Evolutionary conservation across 108 stramenopile species (phyloP), one percentile per base, ranked within the genome.

Genomic region (Bacterosira constricta): DNA sequence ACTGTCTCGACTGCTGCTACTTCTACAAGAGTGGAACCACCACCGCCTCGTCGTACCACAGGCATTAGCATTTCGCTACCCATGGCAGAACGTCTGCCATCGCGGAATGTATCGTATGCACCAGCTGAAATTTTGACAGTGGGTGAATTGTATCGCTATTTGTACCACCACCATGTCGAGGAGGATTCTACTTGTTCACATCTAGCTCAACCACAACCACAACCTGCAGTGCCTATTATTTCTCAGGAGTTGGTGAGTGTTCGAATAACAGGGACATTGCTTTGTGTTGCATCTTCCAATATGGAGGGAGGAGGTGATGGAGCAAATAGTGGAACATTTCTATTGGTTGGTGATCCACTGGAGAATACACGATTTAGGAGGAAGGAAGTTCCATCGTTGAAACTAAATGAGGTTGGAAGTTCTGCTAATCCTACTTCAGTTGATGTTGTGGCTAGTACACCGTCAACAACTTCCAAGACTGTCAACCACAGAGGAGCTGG

Each of bases 41-140:
- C 55, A 31, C 18, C 36, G 26, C 25, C 30, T 32, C 56, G 42
- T 42, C 32, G 26, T 41, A 32, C 52, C n/a, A n/a, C n/a, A 27
- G 55, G 68, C 44, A 57, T 69, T 29, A 69, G 68, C 37, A 55
- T 69, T 42, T 80, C 70, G 20, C 56, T 80, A 18, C 66, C 71
- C 20, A 73, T 80, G 60, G 71, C 66, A 37, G 79, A 80, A 45
- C 71, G 79, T 34, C 51, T 80, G 23, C 79, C 79, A 17, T 80
- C 79, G 44, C 79, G 79, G 18, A 80, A 73, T 52, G 71, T 80
- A 50, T 80, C 79, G 0, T 80, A 71, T 56, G 59, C 21, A 52
- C 70, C 71, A 36, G 79, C 79, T n/a, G 79, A 73, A 73, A 73
- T 80, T 58, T 59, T 80, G 56, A 80, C 65, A 13, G 66, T 80